Percentiles rank a stretch among this genome's conserved stretches.
These are phyloP conservation scores for Corymbia maculata DNA, from an alignment of 345 rosid species.

Conservation along the genomic window DNA sequence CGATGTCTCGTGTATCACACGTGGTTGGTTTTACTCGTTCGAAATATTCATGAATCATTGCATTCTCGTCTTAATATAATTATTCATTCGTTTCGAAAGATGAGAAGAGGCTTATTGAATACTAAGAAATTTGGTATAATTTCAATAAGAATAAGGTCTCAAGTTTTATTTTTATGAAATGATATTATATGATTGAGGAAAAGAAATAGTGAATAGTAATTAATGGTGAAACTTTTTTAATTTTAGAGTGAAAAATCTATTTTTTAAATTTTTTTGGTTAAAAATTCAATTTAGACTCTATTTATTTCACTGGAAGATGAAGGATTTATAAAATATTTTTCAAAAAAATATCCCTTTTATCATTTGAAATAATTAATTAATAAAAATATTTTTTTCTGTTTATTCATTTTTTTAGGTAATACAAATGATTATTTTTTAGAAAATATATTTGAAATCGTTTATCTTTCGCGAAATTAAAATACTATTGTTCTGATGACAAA, in stretches of 20 bases:
- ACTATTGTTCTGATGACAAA: not conserved
- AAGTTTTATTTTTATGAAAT: not conserved
- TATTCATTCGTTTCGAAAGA: not conserved
- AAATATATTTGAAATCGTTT: not conserved
- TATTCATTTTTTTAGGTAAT: not conserved
- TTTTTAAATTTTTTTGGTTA: not conserved
- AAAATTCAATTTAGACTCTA: rapidly evolving
- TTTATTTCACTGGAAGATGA: not conserved
- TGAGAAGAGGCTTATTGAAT: not conserved
- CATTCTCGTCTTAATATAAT: not conserved
- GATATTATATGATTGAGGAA: not conserved
- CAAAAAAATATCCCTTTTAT: rapidly evolving
- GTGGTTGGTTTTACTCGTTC: not conserved
- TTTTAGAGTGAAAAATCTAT: not conserved
- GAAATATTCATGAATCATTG: not conserved
- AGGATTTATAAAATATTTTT: rapidly evolving
- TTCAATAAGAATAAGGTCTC: not conserved
- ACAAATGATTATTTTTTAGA: not conserved
- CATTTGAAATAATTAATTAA: rapidly evolving
- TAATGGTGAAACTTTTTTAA: not conserved
- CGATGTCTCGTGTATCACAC: not conserved
- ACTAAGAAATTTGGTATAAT: not conserved
- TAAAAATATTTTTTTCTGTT: not conserved
- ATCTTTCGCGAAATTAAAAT: not conserved
- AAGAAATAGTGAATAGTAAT: not conserved